Conservation (phyloP, 805 yeast genomes). For the Cyberlindnera misumaiensis region DNA sequence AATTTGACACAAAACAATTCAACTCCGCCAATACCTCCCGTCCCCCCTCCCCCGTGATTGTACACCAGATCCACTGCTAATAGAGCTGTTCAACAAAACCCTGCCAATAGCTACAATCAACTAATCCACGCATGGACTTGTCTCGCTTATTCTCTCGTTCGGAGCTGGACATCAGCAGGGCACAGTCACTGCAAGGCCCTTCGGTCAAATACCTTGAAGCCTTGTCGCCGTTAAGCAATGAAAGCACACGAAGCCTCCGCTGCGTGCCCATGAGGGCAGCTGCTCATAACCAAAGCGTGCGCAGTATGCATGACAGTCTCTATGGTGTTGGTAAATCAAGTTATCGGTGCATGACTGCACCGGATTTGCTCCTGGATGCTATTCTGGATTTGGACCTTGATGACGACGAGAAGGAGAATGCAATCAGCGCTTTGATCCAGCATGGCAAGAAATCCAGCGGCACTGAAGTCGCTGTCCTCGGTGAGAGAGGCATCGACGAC, state of each 20-base stretch:
- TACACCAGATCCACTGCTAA: no score
- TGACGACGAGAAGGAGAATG: conserved; percentile 2
- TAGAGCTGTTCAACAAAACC: no score
- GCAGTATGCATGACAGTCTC: not conserved
- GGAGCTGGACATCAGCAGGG: not conserved
- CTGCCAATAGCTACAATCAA: no score
- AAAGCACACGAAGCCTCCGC: no score
- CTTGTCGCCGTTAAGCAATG: no score
- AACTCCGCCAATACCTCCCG: no score
- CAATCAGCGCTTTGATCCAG: not conserved
- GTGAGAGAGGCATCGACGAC: not conserved
- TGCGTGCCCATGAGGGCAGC: not conserved
- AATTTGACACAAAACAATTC: no score
- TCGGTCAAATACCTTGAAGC: no score
- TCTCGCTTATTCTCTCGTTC: no score
- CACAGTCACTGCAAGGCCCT: not conserved
- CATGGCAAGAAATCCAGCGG: not conserved
- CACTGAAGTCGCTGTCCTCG: not conserved
- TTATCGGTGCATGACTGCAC: no score
- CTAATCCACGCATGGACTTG: no score
- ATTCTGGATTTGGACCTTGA: not conserved
- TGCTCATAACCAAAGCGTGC: not conserved
- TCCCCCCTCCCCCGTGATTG: no score
- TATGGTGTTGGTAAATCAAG: not conserved
- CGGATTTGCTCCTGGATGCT: not conserved